These are phyloP conservation scores for Remersonia thermophila DNA, from an alignment of 2,329 filamentous ascomycete genomes.

Conservation along the genomic window DNA sequence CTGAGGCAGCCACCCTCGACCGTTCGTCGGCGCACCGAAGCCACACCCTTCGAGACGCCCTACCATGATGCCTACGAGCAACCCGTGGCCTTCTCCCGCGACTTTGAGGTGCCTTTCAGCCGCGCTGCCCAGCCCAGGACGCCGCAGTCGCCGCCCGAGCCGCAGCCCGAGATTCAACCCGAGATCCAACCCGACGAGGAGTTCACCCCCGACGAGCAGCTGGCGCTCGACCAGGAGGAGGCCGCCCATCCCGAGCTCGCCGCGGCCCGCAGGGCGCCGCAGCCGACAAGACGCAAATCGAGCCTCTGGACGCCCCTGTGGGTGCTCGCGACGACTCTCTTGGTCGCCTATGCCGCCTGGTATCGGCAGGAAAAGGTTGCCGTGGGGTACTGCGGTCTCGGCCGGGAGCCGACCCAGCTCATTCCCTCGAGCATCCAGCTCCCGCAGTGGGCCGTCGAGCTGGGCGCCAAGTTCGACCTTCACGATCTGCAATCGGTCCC, in stretches of 20 bases:
- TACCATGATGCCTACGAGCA: too few species aligned
- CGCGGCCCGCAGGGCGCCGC: slow-evolving; percentile 30
- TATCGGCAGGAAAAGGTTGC: slow-evolving; percentile 94
- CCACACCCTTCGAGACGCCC: slow-evolving; percentile 36
- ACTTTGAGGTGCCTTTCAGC: slow-evolving; percentile 44
- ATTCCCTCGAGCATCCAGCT: slow-evolving; percentile 34
- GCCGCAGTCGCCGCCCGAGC: slow-evolving; percentile 46
- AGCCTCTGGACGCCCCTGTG: slow-evolving; percentile 53
- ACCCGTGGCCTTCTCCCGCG: slow-evolving; percentile 35
- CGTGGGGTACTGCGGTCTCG: slow-evolving; percentile 87
- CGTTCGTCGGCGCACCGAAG: slow-evolving; percentile 34
- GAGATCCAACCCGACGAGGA: slow-evolving; percentile 66
- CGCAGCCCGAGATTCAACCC: slow-evolving; percentile 3
- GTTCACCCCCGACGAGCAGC: slow-evolving; percentile 82
- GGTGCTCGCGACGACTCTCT: slow-evolving; percentile 56
- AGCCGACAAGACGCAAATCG: slow-evolving; percentile 27
- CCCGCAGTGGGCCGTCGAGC: slow-evolving; percentile 27
- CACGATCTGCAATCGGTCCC: slow-evolving; percentile 25
- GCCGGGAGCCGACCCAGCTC: slow-evolving; percentile 44
- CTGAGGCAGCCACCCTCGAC: slow-evolving; percentile 29
- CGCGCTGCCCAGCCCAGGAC: slow-evolving; percentile 26
- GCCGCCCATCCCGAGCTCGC: slow-evolving; percentile 39
- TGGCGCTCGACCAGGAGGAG: slow-evolving; percentile 64
- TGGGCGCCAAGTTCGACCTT: slow-evolving; percentile 33
- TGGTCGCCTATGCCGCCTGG: slow-evolving; percentile 64